A percentile compares a stretch with the other conserved stretches of the same genome.
Conservation (phyloP, 306 rosid species). For the Styphnolobium japonicum region DNA sequence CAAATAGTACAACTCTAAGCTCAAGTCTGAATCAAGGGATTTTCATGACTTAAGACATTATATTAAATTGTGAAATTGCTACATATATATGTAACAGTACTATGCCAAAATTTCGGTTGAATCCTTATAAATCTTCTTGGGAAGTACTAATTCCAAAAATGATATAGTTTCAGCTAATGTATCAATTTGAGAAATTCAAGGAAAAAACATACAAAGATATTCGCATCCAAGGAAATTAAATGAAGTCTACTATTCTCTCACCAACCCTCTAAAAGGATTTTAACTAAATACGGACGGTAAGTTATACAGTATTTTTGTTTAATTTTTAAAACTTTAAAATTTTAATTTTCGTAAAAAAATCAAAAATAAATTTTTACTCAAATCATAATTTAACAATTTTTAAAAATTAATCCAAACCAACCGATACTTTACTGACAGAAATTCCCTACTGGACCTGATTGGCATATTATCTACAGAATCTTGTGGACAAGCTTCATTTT, state of each 20-base stretch:
- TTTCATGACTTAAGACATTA: not conserved
- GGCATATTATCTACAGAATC: constrained; percentile 29
- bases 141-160: no score
- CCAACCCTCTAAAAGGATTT: not conserved
- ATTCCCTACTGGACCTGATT: not conserved
- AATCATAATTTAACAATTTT: no score
- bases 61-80: not conserved
- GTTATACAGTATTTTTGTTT: no score
- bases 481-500: constrained; percentile 47
- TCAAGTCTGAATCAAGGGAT: not conserved
- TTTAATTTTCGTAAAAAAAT: no score
- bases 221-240: constrained; percentile 1
- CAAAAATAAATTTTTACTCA: no score
- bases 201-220: constrained; percentile 13
- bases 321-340: no score
- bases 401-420: no score
- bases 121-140: not conserved
- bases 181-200: not conserved
- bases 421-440: not conserved
- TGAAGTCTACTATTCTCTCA: not conserved
- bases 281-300: not conserved
- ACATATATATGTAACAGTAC: no score
- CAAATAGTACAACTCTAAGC: not conserved
- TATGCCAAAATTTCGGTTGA: not conserved
- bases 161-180: not conserved